Base-by-base conservation (phyloP, 2,329 filamentous ascomycete species). In the Neoascochyta sp. region DNA sequence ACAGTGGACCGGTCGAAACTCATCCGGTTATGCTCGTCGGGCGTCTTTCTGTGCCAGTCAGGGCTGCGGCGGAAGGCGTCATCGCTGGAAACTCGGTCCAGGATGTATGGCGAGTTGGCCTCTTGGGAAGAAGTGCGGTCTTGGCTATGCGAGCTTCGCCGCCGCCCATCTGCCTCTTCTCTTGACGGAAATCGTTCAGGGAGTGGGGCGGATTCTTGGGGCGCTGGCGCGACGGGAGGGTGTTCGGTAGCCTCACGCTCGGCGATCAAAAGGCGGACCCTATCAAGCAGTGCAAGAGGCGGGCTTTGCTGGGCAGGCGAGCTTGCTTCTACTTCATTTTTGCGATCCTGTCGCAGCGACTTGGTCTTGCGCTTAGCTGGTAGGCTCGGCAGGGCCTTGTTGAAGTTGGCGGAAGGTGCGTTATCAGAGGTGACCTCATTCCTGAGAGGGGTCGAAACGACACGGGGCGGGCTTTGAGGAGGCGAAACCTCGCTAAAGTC, bases 1-100 rank as follows among this genome's bases (percentile, higher is more conserved):
- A 60, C 54, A 17, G 53, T 60, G 9, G 63, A 50, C 30, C 56
- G 43, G 53, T 62, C 47, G 52, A 63, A 43, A 47, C 62, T 57
- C 43, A 66, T 41, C 45, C 58, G 48, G 41, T 63, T 35, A 45
- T 54, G 41, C 35, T 56, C 45, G 17, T 56, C 52, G 9, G 52
- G 45, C 10, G 54, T 50, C 15, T 53, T 42, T n/a, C 47, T 38
- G 12, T 46, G 46, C 45, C 50, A 55, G 18, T 62, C 60, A 21
- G 47, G 47, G 39, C 51, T 63, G 17, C 37, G 49, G 20, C 49
- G 57, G 22, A 45, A 47, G 16, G 53, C 43, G 17, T 59, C 59
- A 22, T 62, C 51, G 3, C 43, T 50, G 4, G 49, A 49, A 9
- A 40, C 36, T n/a, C 52, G 44, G 18, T 60, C 52, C 11, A 50